These are phyloP conservation scores for Vitis hybrid DNA, from an alignment of 177 flowering plant species.

Conservation along the genomic window DNA sequence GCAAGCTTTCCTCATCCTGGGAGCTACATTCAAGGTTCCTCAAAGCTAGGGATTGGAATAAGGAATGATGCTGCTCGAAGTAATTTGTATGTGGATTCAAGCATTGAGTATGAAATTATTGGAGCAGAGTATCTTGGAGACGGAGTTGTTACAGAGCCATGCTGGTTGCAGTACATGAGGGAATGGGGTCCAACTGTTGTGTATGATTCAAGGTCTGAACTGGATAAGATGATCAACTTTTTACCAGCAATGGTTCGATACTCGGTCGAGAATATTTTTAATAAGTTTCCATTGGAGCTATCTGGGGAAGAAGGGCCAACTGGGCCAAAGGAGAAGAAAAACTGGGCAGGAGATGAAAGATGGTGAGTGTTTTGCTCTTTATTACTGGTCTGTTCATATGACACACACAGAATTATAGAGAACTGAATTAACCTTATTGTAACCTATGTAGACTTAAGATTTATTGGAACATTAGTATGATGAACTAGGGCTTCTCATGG, in stretches of 20 bases:
- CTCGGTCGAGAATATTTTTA: slow-evolving; percentile 27
- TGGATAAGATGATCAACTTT: slow-evolving; percentile 27
- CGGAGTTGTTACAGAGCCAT: slow-evolving; percentile 34
- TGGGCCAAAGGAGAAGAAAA: slow-evolving; percentile 58
- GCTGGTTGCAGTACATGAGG: slow-evolving; percentile 53
- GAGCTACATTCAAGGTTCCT: slow-evolving; percentile 37
- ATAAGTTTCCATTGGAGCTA: slow-evolving; percentile 39
- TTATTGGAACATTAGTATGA: no score
- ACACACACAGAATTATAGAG: no score
- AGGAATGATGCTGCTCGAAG: slow-evolving; percentile 45
- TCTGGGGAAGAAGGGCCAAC: slow-evolving; percentile 52
- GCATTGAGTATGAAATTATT: slow-evolving; percentile 29
- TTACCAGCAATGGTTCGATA: slow-evolving; percentile 25
- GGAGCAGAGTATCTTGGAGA: slow-evolving; percentile 46
- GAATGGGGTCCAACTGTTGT: slow-evolving; percentile 48
- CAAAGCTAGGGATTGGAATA: slow-evolving; percentile 37
- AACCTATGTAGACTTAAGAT: no score
- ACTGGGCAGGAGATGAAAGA: slow-evolving; percentile 52
- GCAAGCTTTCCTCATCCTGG: slow-evolving; percentile 49
- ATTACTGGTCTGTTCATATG: no score
- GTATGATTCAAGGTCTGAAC: slow-evolving; percentile 33
- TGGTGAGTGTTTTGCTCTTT: slow-evolving; percentile 8
- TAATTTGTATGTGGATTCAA: slow-evolving; percentile 33
- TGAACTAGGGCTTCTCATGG: no score
- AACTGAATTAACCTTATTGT: no score